Percentiles rank a stretch among this genome's conserved stretches.
phyloP scores from a whole-genome alignment of 1,284 basidiomycete species.

The Puccinia polysora region DNA sequence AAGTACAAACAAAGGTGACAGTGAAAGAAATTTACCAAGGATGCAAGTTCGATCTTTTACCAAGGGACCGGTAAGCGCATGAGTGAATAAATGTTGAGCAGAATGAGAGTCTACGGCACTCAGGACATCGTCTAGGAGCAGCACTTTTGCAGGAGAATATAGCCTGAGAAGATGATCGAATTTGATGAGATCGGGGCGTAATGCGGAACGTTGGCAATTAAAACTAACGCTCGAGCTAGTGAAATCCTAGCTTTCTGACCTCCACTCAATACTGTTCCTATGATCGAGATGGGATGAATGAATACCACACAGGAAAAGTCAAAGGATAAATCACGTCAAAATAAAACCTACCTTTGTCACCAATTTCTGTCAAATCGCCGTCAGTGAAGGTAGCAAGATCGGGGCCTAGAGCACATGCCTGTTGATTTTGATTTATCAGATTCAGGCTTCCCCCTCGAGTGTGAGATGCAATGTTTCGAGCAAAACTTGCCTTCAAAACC shows the following conservation, averaged over 20 bases:
- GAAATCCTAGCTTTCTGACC: conserved; percentile 63
- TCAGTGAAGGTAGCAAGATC: conserved; percentile 69
- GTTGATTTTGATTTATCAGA: conserved; percentile 69
- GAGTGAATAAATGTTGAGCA: conserved; percentile 49
- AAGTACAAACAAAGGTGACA: not conserved
- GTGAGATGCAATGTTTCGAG: conserved; percentile 47
- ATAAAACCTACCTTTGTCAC: conserved; percentile 57
- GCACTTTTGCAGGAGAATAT: conserved; percentile 53
- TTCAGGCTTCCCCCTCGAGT: conserved; percentile 64
- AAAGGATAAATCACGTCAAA: not conserved
- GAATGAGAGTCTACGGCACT: conserved; percentile 56
- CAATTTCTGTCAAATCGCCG: conserved; percentile 73
- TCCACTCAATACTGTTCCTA: conserved; percentile 63
- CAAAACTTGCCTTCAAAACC: conserved; percentile 20
- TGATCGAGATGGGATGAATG: not conserved
- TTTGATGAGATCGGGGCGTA: not conserved
- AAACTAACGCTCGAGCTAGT: conserved; percentile 46
- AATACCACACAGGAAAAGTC: too few relatives aligned
- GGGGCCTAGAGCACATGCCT: conserved; percentile 70
- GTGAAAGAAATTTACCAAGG: conserved; percentile 53
- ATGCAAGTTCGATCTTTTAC: conserved; percentile 67
- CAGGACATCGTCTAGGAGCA: conserved; percentile 55
- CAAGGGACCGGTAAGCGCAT: conserved; percentile 54
- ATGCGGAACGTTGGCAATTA: not conserved
- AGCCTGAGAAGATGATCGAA: conserved; percentile 51